A percentile compares a stretch with the other conserved stretches of the same genome.
Evolutionary conservation across 768 basidiomycete species (phyloP).

Genomic region (Tubosaeta sp.): DNA sequence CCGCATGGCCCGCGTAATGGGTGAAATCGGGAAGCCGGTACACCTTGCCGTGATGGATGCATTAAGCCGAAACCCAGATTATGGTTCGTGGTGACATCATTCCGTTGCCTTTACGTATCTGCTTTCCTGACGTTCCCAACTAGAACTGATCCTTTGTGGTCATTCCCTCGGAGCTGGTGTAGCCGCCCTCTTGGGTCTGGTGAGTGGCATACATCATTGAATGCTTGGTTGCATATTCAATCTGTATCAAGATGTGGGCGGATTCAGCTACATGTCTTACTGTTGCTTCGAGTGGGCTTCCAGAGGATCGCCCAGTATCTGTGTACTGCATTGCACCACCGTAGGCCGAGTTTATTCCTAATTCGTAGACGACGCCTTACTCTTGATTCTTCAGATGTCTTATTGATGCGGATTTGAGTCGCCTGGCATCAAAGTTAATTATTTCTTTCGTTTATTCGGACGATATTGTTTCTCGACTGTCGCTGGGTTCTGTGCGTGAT

Average conservation of each 20-base stretch:
- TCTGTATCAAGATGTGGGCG: constrained; percentile 69
- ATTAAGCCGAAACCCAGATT: constrained; percentile 61
- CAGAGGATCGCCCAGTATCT: constrained; percentile 58
- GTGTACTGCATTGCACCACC: constrained; percentile 82
- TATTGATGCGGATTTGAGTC: constrained; percentile 55
- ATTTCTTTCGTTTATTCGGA: constrained; percentile 80
- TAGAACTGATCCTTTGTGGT: constrained; percentile 73
- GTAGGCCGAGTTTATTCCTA: constrained; percentile 36
- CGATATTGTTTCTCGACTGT: constrained; percentile 75
- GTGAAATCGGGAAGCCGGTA: constrained; percentile 69
- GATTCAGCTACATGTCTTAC: constrained; percentile 75
- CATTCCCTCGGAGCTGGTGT: constrained; percentile 86
- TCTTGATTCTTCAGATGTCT: constrained; percentile 45
- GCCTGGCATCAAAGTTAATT: constrained; percentile 58
- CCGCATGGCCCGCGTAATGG: constrained; percentile 77
- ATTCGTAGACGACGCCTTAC: not conserved
- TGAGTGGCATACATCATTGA: constrained; percentile 29
- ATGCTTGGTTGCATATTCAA: not conserved
- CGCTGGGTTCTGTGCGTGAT: constrained; percentile 73
- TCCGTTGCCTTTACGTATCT: not conserved
- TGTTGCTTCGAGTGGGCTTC: constrained; percentile 62
- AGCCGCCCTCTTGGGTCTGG: constrained; percentile 68
- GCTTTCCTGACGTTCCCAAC: constrained; percentile 1
- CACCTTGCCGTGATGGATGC: constrained; percentile 72
- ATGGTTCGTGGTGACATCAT: constrained; percentile 47